These are phyloP conservation scores for Naegleria fowleri DNA, from an alignment of 208 protist species.

Conservation along the genomic window DNA sequence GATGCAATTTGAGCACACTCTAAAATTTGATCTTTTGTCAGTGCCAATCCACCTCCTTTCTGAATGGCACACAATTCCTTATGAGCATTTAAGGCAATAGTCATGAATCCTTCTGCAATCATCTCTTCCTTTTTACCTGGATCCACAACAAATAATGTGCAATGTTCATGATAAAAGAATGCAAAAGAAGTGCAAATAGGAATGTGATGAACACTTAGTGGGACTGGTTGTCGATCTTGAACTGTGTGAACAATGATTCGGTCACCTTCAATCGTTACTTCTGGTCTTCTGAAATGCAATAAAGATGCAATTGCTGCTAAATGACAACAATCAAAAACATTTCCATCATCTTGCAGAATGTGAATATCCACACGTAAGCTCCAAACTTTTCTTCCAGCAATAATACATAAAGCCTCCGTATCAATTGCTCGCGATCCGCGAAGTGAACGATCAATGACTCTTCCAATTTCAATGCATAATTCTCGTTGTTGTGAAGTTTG, in stretches of 20 bases:
- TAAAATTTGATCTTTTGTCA: background rate
- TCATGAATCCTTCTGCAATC: constrained; percentile 48
- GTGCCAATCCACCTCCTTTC: constrained; percentile 9
- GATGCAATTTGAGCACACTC: constrained; percentile 9
- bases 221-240: constrained; percentile 82
- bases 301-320: constrained; percentile 77
- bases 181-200: constrained; percentile 67
- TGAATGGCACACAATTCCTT: constrained; percentile 48
- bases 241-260: constrained; percentile 67
- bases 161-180: constrained; percentile 44
- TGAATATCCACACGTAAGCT: constrained; percentile 69
- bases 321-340: constrained; percentile 70
- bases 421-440: constrained; percentile 78
- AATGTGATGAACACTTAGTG: constrained; percentile 84
- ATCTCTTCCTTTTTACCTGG: constrained; percentile 53
- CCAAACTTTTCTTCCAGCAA: constrained; percentile 83
- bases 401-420: constrained; percentile 86
- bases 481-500: constrained; percentile 15
- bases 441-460: constrained; percentile 73
- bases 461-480: constrained; percentile 48
- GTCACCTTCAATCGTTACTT: constrained; percentile 79
- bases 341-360: constrained; percentile 88
- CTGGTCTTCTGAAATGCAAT: constrained; percentile 81
- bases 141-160: constrained; percentile 46
- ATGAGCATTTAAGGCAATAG: constrained; percentile 50